These are phyloP conservation scores for Fraxinus angustifolia DNA, from an alignment of 305 asterid species.

Conservation along the genomic window DNA sequence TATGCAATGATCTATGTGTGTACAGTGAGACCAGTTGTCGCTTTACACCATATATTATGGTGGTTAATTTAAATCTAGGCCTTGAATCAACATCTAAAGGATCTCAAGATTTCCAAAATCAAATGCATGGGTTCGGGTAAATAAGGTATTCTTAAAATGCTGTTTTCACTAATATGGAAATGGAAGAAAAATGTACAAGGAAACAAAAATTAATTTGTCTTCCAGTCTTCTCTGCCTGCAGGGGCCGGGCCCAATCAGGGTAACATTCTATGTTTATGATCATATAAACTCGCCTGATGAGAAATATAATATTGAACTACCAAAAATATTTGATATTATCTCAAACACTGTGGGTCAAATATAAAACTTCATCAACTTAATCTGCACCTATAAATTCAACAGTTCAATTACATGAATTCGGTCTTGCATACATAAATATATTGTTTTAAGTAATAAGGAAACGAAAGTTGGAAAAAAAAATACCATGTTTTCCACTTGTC, in stretches of 20 bases:
- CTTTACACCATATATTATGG: neutral
- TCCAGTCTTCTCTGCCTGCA: neutral
- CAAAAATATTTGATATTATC: neutral
- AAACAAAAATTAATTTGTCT: neutral
- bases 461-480: conserved; percentile 7
- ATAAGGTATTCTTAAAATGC: neutral
- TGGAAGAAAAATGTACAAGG: neutral
- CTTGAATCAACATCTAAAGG: neutral
- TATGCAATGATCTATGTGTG: neutral
- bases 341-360: neutral
- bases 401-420: neutral
- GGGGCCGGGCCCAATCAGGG: neutral
- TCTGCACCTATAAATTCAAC: neutral
- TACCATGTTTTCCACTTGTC: conserved; percentile 54
- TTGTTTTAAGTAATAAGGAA: conserved; percentile 11
- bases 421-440: conserved; percentile 8
- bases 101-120: neutral
- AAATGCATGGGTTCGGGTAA: neutral
- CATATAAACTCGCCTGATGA: neutral
- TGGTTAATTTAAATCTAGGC: neutral
- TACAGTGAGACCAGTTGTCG: neutral
- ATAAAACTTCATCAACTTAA: conserved; percentile 4
- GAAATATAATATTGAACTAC: neutral
- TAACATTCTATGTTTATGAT: neutral
- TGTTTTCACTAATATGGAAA: neutral